Evolutionary conservation across 345 rosid species (phyloP).

Genomic region (Dipteronia dyeriana): DNA sequence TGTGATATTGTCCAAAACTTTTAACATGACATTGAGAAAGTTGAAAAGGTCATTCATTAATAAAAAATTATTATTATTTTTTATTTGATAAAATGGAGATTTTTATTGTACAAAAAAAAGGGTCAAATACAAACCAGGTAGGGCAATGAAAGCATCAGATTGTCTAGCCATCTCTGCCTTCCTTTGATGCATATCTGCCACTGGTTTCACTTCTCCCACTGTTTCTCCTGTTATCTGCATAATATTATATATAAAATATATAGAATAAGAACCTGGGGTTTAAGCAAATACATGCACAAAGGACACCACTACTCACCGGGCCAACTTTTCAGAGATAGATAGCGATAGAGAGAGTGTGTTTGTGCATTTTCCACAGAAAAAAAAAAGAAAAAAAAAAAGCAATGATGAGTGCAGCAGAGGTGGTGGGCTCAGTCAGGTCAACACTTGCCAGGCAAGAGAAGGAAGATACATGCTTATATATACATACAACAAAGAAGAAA

Average conservation of each 20-base stretch:
- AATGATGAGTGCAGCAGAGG: slow-evolving; percentile 30
- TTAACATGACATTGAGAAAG: background rate
- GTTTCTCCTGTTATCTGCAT: slow-evolving; percentile 76
- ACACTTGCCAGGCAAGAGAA: background rate
- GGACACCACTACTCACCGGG: background rate
- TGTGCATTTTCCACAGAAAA: background rate
- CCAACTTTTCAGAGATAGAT: slow-evolving; percentile 1
- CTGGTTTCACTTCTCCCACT: slow-evolving; percentile 82
- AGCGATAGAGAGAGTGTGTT: background rate
- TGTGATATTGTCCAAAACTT: background rate
- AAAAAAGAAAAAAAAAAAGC: background rate
- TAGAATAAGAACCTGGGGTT: slow-evolving; percentile 5
- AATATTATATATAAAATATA: background rate
- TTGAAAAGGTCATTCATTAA: background rate
- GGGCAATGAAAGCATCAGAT: slow-evolving; percentile 79
- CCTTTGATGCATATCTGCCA: slow-evolving; percentile 82
- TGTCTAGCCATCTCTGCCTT: slow-evolving; percentile 84
- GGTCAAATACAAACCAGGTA: slow-evolving; percentile 54
- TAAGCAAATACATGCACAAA: slow-evolving; percentile 2
- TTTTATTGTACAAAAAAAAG: background rate
- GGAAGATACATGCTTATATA: background rate
- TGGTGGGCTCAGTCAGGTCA: slow-evolving; percentile 35
- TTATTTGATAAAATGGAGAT: background rate
- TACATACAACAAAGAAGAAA: too few relatives aligned
- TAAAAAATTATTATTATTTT: too few relatives aligned